phyloP scores from a whole-genome alignment of 331 rosid genomes.

The Acacia concinna region DNA sequence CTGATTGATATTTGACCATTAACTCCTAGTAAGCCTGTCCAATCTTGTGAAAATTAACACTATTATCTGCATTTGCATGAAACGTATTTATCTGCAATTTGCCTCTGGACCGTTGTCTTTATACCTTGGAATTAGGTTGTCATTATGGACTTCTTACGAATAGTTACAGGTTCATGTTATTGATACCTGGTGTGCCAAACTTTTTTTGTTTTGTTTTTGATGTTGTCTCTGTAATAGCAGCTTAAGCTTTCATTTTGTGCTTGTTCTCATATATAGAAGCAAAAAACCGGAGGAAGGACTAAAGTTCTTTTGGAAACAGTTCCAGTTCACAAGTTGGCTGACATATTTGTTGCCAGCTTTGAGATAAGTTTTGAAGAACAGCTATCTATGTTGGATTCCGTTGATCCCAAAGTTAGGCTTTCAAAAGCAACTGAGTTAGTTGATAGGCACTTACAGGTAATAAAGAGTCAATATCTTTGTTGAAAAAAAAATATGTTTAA shows the following conservation, averaged over 20 bases:
- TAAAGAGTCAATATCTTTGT: conserved; percentile 15
- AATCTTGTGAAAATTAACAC: conserved; percentile 32
- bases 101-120: conserved; percentile 1
- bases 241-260: conserved; percentile 29
- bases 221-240: conserved; percentile 23
- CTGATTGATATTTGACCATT: conserved; percentile 23
- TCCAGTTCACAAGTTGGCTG: conserved; percentile 96
- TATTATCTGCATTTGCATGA: conserved; percentile 23
- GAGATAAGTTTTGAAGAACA: conserved; percentile 99
- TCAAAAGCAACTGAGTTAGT: conserved; percentile 97
- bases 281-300: conserved; percentile 94
- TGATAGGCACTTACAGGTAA: conserved; percentile 96
- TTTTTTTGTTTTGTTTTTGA: conserved; percentile 16
- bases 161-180: conserved; percentile 8
- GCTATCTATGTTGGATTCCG: conserved; percentile 90
- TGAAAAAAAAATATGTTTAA: neutral
- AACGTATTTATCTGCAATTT: conserved; percentile 29
- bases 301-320: conserved; percentile 96
- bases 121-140: conserved; percentile 14
- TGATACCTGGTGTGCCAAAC: conserved; percentile 2
- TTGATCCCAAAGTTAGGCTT: conserved; percentile 89
- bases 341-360: conserved; percentile 97
- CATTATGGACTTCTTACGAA: conserved; percentile 13
- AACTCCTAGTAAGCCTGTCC: neutral
- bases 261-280: conserved; percentile 66